Percentiles rank a stretch among this genome's conserved stretches.
phyloP scores from a whole-genome alignment of 352 stramenopile species.

The Globisporangium cederbergense region DNA sequence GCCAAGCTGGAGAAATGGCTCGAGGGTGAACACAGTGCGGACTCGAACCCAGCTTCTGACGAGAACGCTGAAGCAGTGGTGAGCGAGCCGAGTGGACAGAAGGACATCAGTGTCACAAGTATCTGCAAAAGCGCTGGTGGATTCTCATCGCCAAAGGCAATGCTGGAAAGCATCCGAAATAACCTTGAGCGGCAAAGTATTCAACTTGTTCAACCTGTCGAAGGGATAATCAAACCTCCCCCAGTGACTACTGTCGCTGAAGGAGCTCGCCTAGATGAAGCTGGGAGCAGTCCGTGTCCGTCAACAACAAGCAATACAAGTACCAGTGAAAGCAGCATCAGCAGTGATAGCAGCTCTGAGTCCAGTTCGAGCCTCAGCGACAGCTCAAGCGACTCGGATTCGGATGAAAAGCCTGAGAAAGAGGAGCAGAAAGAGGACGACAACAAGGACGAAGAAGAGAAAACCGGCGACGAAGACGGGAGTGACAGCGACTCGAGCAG shows the following conservation, averaged over 20 bases:
- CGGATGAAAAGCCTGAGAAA: slow-evolving; percentile 1
- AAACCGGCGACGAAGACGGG: slow-evolving; percentile 19
- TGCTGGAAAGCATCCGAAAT: slow-evolving; percentile 14
- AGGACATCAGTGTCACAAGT: slow-evolving; percentile 17
- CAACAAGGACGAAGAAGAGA: slow-evolving; percentile 14
- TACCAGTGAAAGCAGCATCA: slow-evolving; percentile 23
- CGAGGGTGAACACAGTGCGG: background rate
- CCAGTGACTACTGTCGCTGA: background rate
- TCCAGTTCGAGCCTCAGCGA: slow-evolving; percentile 20
- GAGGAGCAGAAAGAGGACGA: slow-evolving; percentile 8
- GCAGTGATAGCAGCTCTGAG: slow-evolving; percentile 26
- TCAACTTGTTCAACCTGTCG: background rate
- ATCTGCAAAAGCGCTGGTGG: slow-evolving; percentile 17
- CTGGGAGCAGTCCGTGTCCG: slow-evolving; percentile 33
- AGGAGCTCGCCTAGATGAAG: slow-evolving; percentile 21
- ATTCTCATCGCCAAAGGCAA: slow-evolving; percentile 6
- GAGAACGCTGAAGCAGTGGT: background rate
- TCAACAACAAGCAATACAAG: slow-evolving; percentile 33
- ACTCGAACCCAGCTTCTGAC: background rate
- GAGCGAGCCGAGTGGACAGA: slow-evolving; percentile 4
- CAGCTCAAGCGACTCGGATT: slow-evolving; percentile 26
- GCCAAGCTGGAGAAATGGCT: slow-evolving; percentile 24
- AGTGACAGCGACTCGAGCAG: slow-evolving; percentile 34
- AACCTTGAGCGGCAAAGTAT: background rate
- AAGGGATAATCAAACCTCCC: background rate